Base-by-base conservation (phyloP, 2,329 filamentous ascomycete species). In the Cladosporium sp. region DNA sequence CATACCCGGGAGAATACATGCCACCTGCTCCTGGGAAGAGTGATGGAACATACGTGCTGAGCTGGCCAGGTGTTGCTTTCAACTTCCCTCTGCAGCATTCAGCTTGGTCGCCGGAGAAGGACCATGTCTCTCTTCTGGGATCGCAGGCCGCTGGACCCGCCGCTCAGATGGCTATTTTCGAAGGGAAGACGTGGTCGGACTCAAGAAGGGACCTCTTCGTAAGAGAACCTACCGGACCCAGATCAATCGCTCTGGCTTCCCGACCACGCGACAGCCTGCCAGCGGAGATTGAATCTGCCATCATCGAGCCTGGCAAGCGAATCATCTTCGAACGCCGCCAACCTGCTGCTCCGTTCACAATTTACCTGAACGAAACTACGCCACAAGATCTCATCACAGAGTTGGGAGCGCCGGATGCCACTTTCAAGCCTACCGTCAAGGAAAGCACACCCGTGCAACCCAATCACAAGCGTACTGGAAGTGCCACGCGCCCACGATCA, bases 51-150 rank as follows among this genome's bases (percentile, higher is more conserved):
- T 99, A 98, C 75, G 88, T 97, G 38, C 82, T 99, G 38, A 98
- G 94, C 1, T 99, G 97, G 79, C 93, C 94, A 0, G 95, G 95
- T 0, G 88, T 99, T 34, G 92, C 94, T 0, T 97, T 98, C 76
- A 93, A 91, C 44, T 99, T 99, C 71, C 88, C 92, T 0, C 82
- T 98, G 34, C 85, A 89, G 59, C 82, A 86, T 66, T 88, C 90
- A 0, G 87, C 88, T 26, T 97, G 92, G 83, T 92, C 91, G 3
- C 85, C 89, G 0, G 84, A 87, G 63, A 86, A 87, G 68, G 93
- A 98, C 74, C 93, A 96, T 68, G 93, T 97, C 34, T 90, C 92
- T 0, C 81, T 97, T 44, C 85, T 98, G 18, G 93, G 92, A 0
- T 92, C 92, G 0, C 87, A 91, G 0, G 88, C 89, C 21, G 91